Evolutionary conservation across 2,329 filamentous ascomycete genomes (phyloP), one percentile per base, ranked within the genome.

Genomic region (Aspergillus pseudoviridinutans): DNA sequence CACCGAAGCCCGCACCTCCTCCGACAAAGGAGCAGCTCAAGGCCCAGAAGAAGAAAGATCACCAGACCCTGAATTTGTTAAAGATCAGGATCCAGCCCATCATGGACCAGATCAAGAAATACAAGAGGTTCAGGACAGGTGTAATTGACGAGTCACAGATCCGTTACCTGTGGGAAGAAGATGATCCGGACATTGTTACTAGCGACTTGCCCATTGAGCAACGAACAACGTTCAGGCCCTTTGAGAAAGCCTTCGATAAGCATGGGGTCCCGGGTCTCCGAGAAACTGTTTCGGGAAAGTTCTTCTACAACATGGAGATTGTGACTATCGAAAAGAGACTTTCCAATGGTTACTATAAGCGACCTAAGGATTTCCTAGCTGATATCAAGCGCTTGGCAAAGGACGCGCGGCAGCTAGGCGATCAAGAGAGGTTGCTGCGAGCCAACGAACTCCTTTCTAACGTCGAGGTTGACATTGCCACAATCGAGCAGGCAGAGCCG

Each of bases 21-120:
- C 78, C 85, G 1, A 89, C 87, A 28, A 92, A 92, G 70, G 89
- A 89, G 55, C 90, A 97, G 68, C 82, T 90, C 58, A 92, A 91
- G 70, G 85, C 84, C 2, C 86, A 93, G 71, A 89, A 89, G 74
- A 89, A 91, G 74, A 85, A 85, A 61, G 95, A 99, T 69, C 87
- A 91, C 51, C 87, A 93, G 62, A 85, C 88, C 10, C 81, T 97
- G 54, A 97, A 97, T 71, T 79, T 88, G 58, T 79, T 99, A 63
- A 99, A 97, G 78, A 87, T 96, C 42, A 81, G 88, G 54, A 86
- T 99, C 55, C 92, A 97, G 73, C 91, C 91, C 1, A 91, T 97
- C 64, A 97, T 99, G 92, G 93, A 99, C 65, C 91, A 97, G 75
- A 91, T 99, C 70, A 94, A 96, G 73, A 92, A 89, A 71, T 96